A percentile compares a stretch with the other conserved stretches of the same genome.
These are phyloP conservation scores for Esteya vermicola DNA, from an alignment of 2,329 filamentous ascomycete genomes.

Conservation along the genomic window DNA sequence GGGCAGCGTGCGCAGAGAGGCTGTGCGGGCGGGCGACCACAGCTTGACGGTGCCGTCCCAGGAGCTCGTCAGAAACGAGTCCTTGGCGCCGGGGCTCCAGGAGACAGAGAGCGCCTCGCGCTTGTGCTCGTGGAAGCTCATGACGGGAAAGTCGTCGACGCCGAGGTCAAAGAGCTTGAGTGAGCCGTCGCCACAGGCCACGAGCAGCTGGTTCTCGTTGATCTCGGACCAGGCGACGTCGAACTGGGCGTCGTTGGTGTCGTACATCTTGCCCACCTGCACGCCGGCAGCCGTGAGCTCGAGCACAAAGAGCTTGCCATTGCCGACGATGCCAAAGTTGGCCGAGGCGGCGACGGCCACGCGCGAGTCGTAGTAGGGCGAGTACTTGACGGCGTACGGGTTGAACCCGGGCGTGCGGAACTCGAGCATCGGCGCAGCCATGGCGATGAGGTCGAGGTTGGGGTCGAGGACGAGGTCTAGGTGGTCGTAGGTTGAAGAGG, in stretches of 20 bases:
- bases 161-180: slow-evolving; percentile 86
- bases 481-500: neutral
- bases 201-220: slow-evolving; percentile 86
- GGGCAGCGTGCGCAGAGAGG: slow-evolving; percentile 72
- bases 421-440: slow-evolving; percentile 57
- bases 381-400: slow-evolving; percentile 95
- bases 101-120: slow-evolving; percentile 84
- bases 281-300: slow-evolving; percentile 74
- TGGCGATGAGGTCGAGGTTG: neutral
- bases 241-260: slow-evolving; percentile 94
- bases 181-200: slow-evolving; percentile 82
- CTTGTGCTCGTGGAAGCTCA: slow-evolving; percentile 86
- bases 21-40: slow-evolving; percentile 70
- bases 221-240: slow-evolving; percentile 92
- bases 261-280: slow-evolving; percentile 76
- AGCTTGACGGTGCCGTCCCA: slow-evolving; percentile 97
- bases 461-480: neutral
- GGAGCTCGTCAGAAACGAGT: slow-evolving; percentile 77
- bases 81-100: slow-evolving; percentile 87
- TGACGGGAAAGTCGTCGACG: slow-evolving; percentile 71
- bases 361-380: slow-evolving; percentile 91
- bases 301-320: slow-evolving; percentile 77
- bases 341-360: slow-evolving; percentile 82
- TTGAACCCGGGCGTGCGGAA: slow-evolving; percentile 90
- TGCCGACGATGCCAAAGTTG: slow-evolving; percentile 95